phyloP scores from a whole-genome alignment of 2,329 filamentous ascomycete genomes.

The Exutisphaerella laricina region DNA sequence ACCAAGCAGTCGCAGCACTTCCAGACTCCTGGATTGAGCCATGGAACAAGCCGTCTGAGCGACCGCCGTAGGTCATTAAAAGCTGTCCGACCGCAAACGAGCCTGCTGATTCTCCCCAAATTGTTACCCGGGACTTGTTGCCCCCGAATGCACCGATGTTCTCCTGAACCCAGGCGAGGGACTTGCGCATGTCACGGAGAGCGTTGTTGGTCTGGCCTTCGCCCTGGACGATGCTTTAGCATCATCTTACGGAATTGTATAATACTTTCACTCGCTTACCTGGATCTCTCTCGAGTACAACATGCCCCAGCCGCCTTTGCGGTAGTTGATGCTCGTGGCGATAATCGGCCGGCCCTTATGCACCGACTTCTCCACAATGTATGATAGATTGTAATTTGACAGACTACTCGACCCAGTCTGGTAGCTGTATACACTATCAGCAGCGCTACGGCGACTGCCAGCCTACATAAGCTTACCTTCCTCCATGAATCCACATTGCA shows the following conservation, averaged over 20 bases:
- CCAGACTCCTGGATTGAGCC: conserved; percentile 43
- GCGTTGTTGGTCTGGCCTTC: conserved; percentile 49
- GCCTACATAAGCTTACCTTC: background rate
- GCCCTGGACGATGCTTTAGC: conserved; percentile 36
- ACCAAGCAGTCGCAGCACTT: conserved; percentile 20
- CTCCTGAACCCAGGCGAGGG: conserved; percentile 41
- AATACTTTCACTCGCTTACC: too few relatives aligned
- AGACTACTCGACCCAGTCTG: conserved; percentile 17
- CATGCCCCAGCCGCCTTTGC: conserved; percentile 65
- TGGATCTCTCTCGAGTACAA: conserved; percentile 51
- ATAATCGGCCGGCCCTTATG: conserved; percentile 47
- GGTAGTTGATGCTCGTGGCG: conserved; percentile 57
- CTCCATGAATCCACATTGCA: conserved; percentile 53
- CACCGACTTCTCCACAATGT: conserved; percentile 47
- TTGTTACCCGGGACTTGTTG: conserved; percentile 15
- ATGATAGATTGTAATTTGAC: conserved; percentile 54
- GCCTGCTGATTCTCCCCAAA: conserved; percentile 34
- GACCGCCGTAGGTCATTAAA: conserved; percentile 42
- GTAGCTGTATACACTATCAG: conserved; percentile 10
- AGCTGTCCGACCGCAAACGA: conserved; percentile 42
- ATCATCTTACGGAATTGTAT: too few relatives aligned
- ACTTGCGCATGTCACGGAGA: conserved; percentile 41
- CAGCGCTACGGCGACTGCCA: background rate
- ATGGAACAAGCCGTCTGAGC: conserved; percentile 45
- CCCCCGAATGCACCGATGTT: conserved; percentile 33